phyloP scores from a whole-genome alignment of 345 rosid genomes.

The Camelina neglecta region DNA sequence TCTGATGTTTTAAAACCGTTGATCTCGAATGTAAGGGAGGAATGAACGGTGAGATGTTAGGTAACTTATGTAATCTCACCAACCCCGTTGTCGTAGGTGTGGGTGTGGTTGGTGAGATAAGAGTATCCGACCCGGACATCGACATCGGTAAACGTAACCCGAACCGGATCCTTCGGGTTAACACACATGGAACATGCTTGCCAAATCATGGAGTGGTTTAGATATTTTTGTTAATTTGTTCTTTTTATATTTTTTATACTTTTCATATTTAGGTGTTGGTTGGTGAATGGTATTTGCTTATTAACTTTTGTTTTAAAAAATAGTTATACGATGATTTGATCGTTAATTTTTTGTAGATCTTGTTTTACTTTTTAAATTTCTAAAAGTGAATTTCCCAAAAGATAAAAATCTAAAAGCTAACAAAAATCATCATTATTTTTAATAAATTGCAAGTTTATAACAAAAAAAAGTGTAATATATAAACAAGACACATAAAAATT shows the following conservation, averaged over 20 bases:
- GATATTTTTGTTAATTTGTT: neutral
- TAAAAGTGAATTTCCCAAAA: neutral
- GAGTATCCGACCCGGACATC: constrained; percentile 25
- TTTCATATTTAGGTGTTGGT: neutral
- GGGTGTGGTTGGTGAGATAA: constrained; percentile 40
- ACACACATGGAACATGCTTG: constrained; percentile 7
- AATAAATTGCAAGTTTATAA: no score
- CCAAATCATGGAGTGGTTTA: constrained; percentile 13
- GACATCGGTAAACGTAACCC: neutral
- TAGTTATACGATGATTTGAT: neutral
- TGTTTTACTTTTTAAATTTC: neutral
- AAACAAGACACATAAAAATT: no score
- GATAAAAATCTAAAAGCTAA: no score
- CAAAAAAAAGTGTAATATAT: no score
- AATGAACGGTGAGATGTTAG: constrained; percentile 18
- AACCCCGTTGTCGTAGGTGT: constrained; percentile 39
- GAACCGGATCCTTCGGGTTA: constrained; percentile 16
- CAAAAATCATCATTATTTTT: no score
- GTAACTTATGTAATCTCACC: constrained; percentile 10
- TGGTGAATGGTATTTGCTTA: neutral
- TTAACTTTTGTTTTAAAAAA: neutral
- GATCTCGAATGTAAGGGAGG: neutral
- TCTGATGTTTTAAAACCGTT: neutral
- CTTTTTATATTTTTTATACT: neutral
- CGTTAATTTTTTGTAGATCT: neutral